Evolutionary conservation across 1,284 basidiomycete genomes (phyloP), one percentile per base, ranked within the genome.

Genomic region (Bjerkandera adusta): DNA sequence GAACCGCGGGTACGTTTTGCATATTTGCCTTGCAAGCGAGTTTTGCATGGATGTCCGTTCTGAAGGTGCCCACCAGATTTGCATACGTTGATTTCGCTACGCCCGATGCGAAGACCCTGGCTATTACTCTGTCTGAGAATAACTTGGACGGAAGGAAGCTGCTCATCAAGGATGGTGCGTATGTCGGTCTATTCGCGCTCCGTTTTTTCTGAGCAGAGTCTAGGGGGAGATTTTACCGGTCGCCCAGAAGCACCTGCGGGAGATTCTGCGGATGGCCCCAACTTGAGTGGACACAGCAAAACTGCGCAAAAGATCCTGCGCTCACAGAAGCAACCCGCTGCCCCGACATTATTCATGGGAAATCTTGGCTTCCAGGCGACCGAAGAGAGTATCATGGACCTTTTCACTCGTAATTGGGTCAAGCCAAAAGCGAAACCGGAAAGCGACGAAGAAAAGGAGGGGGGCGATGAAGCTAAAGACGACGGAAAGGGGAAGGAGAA

Each of bases 21-120:
- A 45, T 21, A 25, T 24, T 39, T 21, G 38, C 26, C 13, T 38
- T 24, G 15, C 15, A 21, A 35, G 22, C 24, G 26, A 18, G 34
- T 29, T 46, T 34, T 36, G 6, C 35, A 35, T 18, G 43, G 54
- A 51, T 54, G 53, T 37, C 25, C 32, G 36, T 42, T 38, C 38
- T 44, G n/a, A n/a, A n/a, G n/a, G n/a, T n/a, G 15, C 8, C 57
- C 20, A 37, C 26, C 49, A 97, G 95, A 29, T 99, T 94, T 65
- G 96, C 95, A 21, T 98, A 98, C 69, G 85, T 97, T 50, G 96
- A 99, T 69, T 94, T 99, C 64, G 79, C 83, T 1, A 85, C 84
- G 1, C 71, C 78, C 1, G 89, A 91, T 25, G 82, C 80, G 15
- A 89, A 95, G 59, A 64, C 67, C 1, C 69, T 79, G 29, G 94